Evolutionary conservation across 352 stramenopile genomes (phyloP).

Genomic region (Globisporangium heterothallicum): DNA sequence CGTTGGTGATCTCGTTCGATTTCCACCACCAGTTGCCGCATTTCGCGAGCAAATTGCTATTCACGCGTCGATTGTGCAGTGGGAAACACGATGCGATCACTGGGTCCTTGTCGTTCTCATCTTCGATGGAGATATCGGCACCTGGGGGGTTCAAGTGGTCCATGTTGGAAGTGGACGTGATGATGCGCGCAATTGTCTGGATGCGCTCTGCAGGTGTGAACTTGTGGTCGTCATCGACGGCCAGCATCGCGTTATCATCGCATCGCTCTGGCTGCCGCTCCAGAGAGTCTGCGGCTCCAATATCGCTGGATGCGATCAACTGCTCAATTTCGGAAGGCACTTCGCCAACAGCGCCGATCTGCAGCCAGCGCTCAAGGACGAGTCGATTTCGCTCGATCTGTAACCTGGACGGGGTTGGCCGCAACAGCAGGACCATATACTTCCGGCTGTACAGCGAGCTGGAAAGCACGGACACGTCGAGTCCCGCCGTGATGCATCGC

Average conservation of each 20-base stretch:
- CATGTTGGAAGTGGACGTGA: constrained; percentile 66
- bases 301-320: constrained; percentile 72
- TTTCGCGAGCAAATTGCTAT: constrained; percentile 62
- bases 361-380: constrained; percentile 78
- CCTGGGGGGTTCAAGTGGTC: constrained; percentile 75
- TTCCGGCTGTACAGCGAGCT: constrained; percentile 80
- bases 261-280: background rate
- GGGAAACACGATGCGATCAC: constrained; percentile 79
- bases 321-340: constrained; percentile 84
- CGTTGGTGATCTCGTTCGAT: constrained; percentile 77
- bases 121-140: constrained; percentile 72
- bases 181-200: constrained; percentile 84
- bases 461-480: constrained; percentile 75
- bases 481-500: constrained; percentile 63
- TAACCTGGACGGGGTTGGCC: constrained; percentile 50
- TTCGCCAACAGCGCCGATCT: constrained; percentile 82
- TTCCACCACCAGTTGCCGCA: constrained; percentile 70
- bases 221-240: constrained; percentile 54
- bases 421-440: constrained; percentile 72
- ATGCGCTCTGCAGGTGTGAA: constrained; percentile 81
- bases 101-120: constrained; percentile 64
- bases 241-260: constrained; percentile 1
- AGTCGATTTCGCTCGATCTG: constrained; percentile 79
- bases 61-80: constrained; percentile 79
- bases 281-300: constrained; percentile 33